A percentile compares a stretch with the other conserved stretches of the same genome.
These are phyloP conservation scores for Microbotryum violaceum DNA, from an alignment of 1,284 basidiomycete species.

Conservation along the genomic window DNA sequence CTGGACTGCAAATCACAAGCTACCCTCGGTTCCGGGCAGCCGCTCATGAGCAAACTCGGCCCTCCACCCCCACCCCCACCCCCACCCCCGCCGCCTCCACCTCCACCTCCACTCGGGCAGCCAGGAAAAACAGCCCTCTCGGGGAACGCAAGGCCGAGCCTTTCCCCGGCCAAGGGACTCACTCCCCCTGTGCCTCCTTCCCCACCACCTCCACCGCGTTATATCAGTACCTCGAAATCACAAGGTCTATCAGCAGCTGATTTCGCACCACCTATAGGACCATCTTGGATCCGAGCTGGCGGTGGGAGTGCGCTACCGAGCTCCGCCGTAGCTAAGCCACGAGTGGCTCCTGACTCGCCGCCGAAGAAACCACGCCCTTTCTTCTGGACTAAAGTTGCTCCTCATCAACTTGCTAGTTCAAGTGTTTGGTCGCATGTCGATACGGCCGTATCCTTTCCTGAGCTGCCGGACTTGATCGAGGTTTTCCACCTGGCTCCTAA, in stretches of 20 bases:
- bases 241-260: not conserved
- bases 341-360: not conserved
- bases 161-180: conserved; percentile 12
- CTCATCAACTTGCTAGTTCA: conserved; percentile 35
- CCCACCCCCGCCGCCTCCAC: conserved; percentile 12
- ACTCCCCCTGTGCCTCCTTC: conserved; percentile 3
- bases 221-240: too few species aligned
- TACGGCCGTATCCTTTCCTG: conserved; percentile 41
- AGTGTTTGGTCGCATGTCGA: conserved; percentile 61
- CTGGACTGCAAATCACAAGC: too few species aligned
- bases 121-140: conserved; percentile 14
- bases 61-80: conserved; percentile 28
- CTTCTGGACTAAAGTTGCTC: conserved; percentile 76
- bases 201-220: not conserved
- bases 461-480: conserved; percentile 60
- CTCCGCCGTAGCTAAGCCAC: too few species aligned
- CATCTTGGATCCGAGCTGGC: too few species aligned
- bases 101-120: conserved; percentile 9
- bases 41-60: conserved; percentile 13
- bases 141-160: conserved; percentile 13
- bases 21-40: too few species aligned
- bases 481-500: conserved; percentile 43
- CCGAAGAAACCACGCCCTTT: conserved; percentile 49
- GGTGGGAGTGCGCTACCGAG: too few species aligned
- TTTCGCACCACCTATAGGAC: conserved; percentile 1